Percentiles rank a stretch among this genome's conserved stretches.
Evolutionary conservation across 352 stramenopile species (phyloP).

Genomic region (Phytopythium helicoides): DNA sequence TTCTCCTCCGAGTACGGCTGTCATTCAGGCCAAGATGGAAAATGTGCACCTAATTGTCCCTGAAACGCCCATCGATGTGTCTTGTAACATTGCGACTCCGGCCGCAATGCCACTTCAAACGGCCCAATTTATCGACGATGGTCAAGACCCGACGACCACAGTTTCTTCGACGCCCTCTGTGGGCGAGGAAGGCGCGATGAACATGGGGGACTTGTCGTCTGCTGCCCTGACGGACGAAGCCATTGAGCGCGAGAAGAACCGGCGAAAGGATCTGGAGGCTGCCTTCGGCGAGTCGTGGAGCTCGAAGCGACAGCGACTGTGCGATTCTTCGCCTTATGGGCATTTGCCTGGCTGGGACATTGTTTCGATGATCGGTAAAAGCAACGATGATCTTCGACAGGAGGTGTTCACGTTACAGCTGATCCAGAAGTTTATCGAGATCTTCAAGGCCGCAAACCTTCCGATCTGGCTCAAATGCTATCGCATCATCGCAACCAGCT

Average conservation of each 20-base stretch:
- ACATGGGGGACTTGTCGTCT: constrained; percentile 13
- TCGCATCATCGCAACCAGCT: constrained; percentile 95
- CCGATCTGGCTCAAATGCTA: constrained; percentile 97
- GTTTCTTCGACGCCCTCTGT: neutral
- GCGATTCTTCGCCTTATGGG: constrained; percentile 84
- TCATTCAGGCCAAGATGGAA: constrained; percentile 3
- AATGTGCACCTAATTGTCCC: constrained; percentile 22
- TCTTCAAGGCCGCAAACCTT: constrained; percentile 94
- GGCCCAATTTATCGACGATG: constrained; percentile 14
- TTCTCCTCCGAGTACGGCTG: neutral
- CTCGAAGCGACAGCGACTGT: constrained; percentile 91
- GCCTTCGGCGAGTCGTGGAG: constrained; percentile 96
- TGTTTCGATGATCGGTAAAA: constrained; percentile 98
- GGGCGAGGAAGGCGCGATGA: neutral
- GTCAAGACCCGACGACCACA: constrained; percentile 2
- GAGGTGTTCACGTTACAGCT: constrained; percentile 99
- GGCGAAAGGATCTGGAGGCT: constrained; percentile 74
- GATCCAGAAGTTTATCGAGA: constrained; percentile 97
- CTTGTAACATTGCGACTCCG: constrained; percentile 53
- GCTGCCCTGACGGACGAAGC: constrained; percentile 62
- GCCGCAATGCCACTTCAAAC: constrained; percentile 27
- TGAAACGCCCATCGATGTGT: constrained; percentile 67
- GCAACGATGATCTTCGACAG: constrained; percentile 98
- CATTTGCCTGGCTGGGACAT: constrained; percentile 92
- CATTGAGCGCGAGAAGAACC: constrained; percentile 79